These are phyloP conservation scores for Lactifluus subvellereus DNA, from an alignment of 768 basidiomycete species.

Conservation along the genomic window DNA sequence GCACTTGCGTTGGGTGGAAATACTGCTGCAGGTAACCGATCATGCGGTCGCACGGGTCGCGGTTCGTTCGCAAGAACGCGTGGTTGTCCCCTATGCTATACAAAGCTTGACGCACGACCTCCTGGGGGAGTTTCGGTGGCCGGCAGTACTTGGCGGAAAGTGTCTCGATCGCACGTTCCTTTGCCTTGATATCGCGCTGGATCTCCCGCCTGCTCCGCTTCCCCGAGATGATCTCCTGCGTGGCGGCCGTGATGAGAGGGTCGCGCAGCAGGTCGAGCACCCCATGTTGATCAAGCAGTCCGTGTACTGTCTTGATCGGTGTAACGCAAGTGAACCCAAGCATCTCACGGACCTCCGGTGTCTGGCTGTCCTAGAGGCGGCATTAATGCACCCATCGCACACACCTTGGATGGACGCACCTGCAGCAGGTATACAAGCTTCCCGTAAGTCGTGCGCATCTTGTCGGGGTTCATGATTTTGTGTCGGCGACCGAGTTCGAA, in stretches of 20 bases:
- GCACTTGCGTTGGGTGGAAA: constrained; percentile 69
- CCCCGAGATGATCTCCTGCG: constrained; percentile 77
- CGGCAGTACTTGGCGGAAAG: constrained; percentile 60
- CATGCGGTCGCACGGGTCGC: constrained; percentile 85
- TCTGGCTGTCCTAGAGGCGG: constrained; percentile 66
- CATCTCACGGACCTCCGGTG: constrained; percentile 73
- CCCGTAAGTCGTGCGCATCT: constrained; percentile 85
- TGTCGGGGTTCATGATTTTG: constrained; percentile 91
- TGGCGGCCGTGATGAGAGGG: constrained; percentile 67
- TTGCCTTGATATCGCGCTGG: constrained; percentile 76
- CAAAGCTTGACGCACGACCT: constrained; percentile 67
- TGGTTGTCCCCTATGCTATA: constrained; percentile 91
- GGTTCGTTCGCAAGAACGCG: constrained; percentile 78
- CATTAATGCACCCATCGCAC: constrained; percentile 11
- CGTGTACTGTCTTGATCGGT: constrained; percentile 71
- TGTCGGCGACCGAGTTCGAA: constrained; percentile 82
- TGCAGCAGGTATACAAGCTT: constrained; percentile 81
- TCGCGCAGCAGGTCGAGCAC: constrained; percentile 68
- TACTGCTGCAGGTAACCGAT: constrained; percentile 67
- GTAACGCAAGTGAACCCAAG: constrained; percentile 73
- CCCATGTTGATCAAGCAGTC: constrained; percentile 56
- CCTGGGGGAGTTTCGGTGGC: constrained; percentile 48
- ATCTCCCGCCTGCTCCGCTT: constrained; percentile 67
- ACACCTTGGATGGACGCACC: constrained; percentile 36
- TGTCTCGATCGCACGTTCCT: constrained; percentile 79